Conservation (phyloP, 192 early-diverging fungal genomes). For the Coemansia sp. region DNA sequence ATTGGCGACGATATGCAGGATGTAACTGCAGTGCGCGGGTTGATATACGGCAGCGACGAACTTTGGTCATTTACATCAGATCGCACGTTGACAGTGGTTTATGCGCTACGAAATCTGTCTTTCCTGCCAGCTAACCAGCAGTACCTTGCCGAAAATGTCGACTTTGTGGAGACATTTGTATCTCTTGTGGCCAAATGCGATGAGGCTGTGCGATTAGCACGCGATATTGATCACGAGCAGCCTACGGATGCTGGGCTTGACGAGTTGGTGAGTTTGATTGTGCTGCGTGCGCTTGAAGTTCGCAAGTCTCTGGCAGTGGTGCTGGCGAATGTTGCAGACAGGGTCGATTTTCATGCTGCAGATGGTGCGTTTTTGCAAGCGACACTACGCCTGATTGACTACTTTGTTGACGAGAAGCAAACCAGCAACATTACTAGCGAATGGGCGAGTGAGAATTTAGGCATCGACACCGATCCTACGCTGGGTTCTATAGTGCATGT, state of each 20-base stretch:
- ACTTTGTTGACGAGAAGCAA: conserved; percentile 48
- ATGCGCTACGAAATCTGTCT: conserved; percentile 46
- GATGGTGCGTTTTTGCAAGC: conserved; percentile 18
- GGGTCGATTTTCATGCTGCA: conserved; percentile 19
- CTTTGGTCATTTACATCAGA: conserved; percentile 54
- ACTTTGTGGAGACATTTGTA: conserved; percentile 34
- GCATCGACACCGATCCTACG: conserved; percentile 3
- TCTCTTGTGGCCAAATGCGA: conserved; percentile 25
- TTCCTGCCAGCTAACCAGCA: conserved; percentile 48
- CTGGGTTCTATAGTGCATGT: conserved; percentile 11
- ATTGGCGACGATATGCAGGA: conserved; percentile 49
- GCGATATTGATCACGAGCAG: conserved; percentile 2
- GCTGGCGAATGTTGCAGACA: conserved; percentile 36
- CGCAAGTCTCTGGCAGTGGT: conserved; percentile 40
- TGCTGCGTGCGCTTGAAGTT: conserved; percentile 45
- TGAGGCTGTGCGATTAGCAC: conserved; percentile 6
- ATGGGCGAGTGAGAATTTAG: conserved; percentile 27
- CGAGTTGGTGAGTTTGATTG: conserved; percentile 18
- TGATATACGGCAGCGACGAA: conserved; percentile 34
- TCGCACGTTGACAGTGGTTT: conserved; percentile 42
- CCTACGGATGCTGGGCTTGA: neutral
- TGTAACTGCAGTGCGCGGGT: conserved; percentile 30
- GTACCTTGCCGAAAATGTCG: conserved; percentile 28
- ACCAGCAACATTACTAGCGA: conserved; percentile 20
- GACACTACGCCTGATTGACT: conserved; percentile 29